Evolutionary conservation across 768 basidiomycete genomes (phyloP), one percentile per base, ranked within the genome.

Genomic region (Mycena polygramma): DNA sequence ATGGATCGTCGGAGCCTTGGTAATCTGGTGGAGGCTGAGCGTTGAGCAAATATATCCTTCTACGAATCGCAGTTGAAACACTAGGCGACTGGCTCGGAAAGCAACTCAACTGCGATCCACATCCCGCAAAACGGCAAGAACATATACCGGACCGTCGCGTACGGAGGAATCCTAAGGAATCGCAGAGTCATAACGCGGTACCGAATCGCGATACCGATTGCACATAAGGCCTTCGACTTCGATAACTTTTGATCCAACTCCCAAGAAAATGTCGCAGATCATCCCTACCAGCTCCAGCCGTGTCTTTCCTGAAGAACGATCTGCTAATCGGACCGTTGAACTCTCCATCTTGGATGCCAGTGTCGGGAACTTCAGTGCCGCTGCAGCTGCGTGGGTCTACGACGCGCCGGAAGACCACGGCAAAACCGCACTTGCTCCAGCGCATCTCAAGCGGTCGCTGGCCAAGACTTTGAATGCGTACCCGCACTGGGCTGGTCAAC

Each of bases 401-500:
- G 71, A 73, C 26, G 57, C 57, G 22, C 63, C 75, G 5, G 14
- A 13, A 8, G 22, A 39, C 37, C 66, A 71, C 17, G 57, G 63
- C 41, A 43, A 67, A 4, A 7, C 8, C 46, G 67, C 36, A 30
- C 62, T 72, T 74, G 11, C 48, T 45, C 39, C 35, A 46, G 39
- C 35, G n/a, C 72, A 70, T 9, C 62, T 81, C 3, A 71, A 69
- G 36, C 35, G n/a, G 1, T 63, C 74, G 10, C 70, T 77, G 2
- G 37, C 60, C 55, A 55, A 53, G 48, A 77, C 78, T 13, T 71
- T 81, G n/a, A 69, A 75, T 57, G 70, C 68, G 14, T 81, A 81
- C 64, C 79, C 80, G 19, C 79, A 80, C 36, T 81, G 78, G 77
- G 66, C 75, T 9, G 79, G 80, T 9, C 80, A 81, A 49, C 67